Percentiles rank a stretch among this genome's conserved stretches.
These are phyloP conservation scores for Nakataea oryzae DNA, from an alignment of 2,329 filamentous ascomycete genomes.

Conservation along the genomic window DNA sequence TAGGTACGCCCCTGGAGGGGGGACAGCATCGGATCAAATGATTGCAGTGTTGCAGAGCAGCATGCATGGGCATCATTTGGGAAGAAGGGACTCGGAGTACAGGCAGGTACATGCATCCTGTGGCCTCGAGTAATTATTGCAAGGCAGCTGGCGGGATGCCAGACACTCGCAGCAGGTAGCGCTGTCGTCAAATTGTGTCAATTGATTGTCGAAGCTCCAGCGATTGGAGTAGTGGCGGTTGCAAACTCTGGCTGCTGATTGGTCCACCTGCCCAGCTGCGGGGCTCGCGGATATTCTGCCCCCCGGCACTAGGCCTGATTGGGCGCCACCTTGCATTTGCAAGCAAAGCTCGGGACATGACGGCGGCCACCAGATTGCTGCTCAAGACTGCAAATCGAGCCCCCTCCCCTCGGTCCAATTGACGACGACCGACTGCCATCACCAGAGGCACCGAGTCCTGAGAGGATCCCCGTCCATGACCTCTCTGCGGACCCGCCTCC, in stretches of 20 bases:
- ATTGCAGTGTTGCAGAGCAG: too few relatives aligned
- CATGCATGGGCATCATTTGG: too few relatives aligned
- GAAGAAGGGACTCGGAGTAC: too few relatives aligned
- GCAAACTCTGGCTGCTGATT: background rate
- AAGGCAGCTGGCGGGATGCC: too few relatives aligned
- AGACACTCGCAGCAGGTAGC: too few relatives aligned
- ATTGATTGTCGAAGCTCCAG: background rate
- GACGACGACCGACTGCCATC: background rate
- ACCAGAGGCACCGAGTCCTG: constrained; percentile 8
- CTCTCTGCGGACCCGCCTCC: constrained; percentile 6
- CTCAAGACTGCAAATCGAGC: background rate
- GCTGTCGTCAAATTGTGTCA: too few relatives aligned
- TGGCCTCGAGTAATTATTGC: too few relatives aligned
- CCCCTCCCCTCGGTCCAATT: background rate
- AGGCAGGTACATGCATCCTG: too few relatives aligned
- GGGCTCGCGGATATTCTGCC: constrained; percentile 1
- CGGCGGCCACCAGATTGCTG: constrained; percentile 4
- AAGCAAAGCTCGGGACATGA: constrained; percentile 11
- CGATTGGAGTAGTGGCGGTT: background rate
- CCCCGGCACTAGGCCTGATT: constrained; percentile 1
- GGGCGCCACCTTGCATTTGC: background rate
- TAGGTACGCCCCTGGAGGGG: too few relatives aligned
- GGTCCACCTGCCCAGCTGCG: background rate
- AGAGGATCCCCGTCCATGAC: constrained; percentile 9
- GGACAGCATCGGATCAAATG: too few relatives aligned